Evolutionary conservation across 2,329 filamentous ascomycete genomes (phyloP).

Genomic region (Acrocalymma vagum): DNA sequence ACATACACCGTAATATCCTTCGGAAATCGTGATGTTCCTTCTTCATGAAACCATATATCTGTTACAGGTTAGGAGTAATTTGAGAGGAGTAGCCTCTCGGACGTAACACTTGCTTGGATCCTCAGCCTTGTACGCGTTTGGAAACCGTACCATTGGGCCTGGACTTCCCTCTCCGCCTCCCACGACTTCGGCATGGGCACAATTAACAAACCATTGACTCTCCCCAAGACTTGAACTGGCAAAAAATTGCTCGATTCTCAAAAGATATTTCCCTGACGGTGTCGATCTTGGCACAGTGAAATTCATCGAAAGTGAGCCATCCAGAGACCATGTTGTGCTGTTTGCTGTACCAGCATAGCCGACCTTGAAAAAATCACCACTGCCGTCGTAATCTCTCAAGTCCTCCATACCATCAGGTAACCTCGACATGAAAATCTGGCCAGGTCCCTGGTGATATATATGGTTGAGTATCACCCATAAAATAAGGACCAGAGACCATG

Average conservation of each 20-base stretch:
- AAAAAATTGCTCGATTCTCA: constrained; percentile 26
- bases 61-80: not conserved
- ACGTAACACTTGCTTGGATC: constrained; percentile 19
- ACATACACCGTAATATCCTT: constrained; percentile 14
- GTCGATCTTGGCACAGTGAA: constrained; percentile 23
- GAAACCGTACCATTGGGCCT: constrained; percentile 16
- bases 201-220: constrained; percentile 24
- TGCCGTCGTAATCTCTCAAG: constrained; percentile 21
- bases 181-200: constrained; percentile 26
- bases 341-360: constrained; percentile 14
- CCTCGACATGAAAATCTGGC: constrained; percentile 24
- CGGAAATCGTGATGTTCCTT: constrained; percentile 10
- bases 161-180: constrained; percentile 14
- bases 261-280: constrained; percentile 25
- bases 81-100: too few species aligned
- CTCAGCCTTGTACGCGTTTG: constrained; percentile 19
- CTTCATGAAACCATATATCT: constrained; percentile 23
- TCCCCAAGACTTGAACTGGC: constrained; percentile 5
- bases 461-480: constrained; percentile 12
- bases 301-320: constrained; percentile 12
- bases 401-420: constrained; percentile 8
- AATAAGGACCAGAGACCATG: constrained; percentile 17
- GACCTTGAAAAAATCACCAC: constrained; percentile 28
- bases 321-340: constrained; percentile 12
- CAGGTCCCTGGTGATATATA: constrained; percentile 25